Evolutionary conservation across 495 filamentous ascomycete species (phyloP), one percentile per base, ranked within the genome.

Genomic region (Hypoxylon cercidicola): DNA sequence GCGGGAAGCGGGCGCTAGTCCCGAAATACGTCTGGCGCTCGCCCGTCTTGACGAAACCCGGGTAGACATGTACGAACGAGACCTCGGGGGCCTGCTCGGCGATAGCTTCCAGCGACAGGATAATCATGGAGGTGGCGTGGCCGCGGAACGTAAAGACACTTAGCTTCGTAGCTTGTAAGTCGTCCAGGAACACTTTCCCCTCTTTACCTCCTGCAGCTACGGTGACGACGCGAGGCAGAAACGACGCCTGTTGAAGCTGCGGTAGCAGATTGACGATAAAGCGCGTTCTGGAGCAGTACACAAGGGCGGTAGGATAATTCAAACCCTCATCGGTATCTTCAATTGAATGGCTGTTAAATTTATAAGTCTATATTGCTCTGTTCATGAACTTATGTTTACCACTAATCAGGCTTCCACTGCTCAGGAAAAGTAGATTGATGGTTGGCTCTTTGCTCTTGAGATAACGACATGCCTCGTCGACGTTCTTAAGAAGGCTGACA

Each of bases 361-460:
- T 25, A 55, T 28, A 9, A 19, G 10, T 44, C 9, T 21, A 25
- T 32, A 32, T 32, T 7, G 35, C 11, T 34, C 28, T 12, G 48
- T n/a, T 20, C 32, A 48, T 5, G 32, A 11, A 40, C 62, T 64
- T 35, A 69, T 54, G 20, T 69, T 65, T 21, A 74, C 75, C 50
- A 49, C 46, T 44, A 76, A 52, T 47, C 32, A 55, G 60, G 30
- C 20, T 77, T 71, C 66, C 79, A 8, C 69, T 71, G 6, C 72
- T 82, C 67, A 85, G 74, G 71, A 88, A 86, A 0, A 91, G 79
- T 4, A 89, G 62, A 66, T 90, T 85, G 58, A 91, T 73, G 19
- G 74, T 72, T n/a, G 67, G 62, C 60, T 89, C 85, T 47, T 80
- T 79, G 4, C 54, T 56, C 44, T 77, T 73, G 47, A 90, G 85